Evolutionary conservation across 345 rosid genomes (phyloP).

Genomic region (Populus pruinosa): DNA sequence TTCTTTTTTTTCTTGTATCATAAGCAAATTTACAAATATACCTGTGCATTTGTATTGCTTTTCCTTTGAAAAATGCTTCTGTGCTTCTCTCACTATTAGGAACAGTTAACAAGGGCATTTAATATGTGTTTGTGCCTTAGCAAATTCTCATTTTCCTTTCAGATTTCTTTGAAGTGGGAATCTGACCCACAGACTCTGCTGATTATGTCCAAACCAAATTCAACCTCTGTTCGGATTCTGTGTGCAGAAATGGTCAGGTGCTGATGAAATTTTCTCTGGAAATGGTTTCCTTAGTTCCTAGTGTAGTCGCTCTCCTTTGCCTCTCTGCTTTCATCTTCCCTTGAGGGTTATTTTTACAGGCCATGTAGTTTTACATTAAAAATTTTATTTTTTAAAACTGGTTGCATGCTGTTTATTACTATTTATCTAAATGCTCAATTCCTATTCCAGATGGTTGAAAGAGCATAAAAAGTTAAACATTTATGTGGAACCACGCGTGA

Average conservation of each 20-base stretch:
- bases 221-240: conserved; percentile 66
- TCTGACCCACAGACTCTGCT: conserved; percentile 83
- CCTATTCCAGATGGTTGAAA: conserved; percentile 75
- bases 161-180: conserved; percentile 98
- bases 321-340: not conserved
- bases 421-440: conserved; percentile 11
- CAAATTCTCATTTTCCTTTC: conserved; percentile 32
- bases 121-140: conserved; percentile 14
- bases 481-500: conserved; percentile 88
- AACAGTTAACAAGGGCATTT: conserved; percentile 11
- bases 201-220: conserved; percentile 86
- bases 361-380: not conserved
- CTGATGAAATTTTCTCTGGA: conserved; percentile 13
- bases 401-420: conserved; percentile 2
- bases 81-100: not conserved
- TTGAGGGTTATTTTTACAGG: not conserved
- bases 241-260: conserved; percentile 91
- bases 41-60: not conserved
- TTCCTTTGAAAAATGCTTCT: not conserved
- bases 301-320: conserved; percentile 1
- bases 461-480: conserved; percentile 61
- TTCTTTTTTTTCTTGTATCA: not conserved
- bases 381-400: not conserved
- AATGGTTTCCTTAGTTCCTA: conserved; percentile 3
- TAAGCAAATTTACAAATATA: not conserved